Evolutionary conservation across 768 basidiomycete species (phyloP).

Genomic region (Panus rudis): DNA sequence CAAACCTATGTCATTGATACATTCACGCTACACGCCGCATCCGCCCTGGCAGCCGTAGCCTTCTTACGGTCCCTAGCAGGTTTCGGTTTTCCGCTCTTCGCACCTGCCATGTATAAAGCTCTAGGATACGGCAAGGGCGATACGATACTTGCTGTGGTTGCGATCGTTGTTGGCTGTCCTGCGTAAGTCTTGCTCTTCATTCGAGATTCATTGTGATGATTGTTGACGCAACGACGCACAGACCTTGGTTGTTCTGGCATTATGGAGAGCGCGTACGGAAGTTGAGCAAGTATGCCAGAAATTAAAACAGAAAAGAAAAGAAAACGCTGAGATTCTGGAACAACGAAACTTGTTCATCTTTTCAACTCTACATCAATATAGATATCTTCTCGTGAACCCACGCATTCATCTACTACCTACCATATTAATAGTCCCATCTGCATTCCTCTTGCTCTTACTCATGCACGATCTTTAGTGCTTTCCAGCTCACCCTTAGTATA

Average conservation of each 20-base stretch:
- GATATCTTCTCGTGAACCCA: no score
- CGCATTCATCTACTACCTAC: no score
- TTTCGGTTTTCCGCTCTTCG: slow-evolving; percentile 74
- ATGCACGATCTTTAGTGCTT: no score
- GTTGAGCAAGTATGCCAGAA: slow-evolving; percentile 9
- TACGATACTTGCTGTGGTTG: slow-evolving; percentile 50
- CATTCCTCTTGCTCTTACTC: no score
- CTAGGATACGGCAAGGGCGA: slow-evolving; percentile 66
- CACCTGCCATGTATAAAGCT: slow-evolving; percentile 53
- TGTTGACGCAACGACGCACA: slow-evolving; percentile 27
- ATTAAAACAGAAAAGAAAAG: no score
- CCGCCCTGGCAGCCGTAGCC: slow-evolving; percentile 59
- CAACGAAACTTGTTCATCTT: no score
- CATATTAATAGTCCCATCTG: no score
- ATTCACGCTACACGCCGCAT: slow-evolving; percentile 54
- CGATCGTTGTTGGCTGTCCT: slow-evolving; percentile 56
- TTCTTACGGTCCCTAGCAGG: slow-evolving; percentile 60
- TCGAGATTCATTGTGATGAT: slow-evolving; percentile 2
- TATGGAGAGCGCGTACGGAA: slow-evolving; percentile 40
- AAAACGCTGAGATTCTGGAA: no score
- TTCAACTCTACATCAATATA: no score
- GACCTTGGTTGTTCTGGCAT: slow-evolving; percentile 35
- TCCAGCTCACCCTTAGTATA: no score
- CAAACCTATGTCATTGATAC: slow-evolving; percentile 64
- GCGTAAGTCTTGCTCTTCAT: slow-evolving; percentile 31